Base-by-base conservation (phyloP, 2,329 filamentous ascomycete species). In the Fusarium drepaniforme region DNA sequence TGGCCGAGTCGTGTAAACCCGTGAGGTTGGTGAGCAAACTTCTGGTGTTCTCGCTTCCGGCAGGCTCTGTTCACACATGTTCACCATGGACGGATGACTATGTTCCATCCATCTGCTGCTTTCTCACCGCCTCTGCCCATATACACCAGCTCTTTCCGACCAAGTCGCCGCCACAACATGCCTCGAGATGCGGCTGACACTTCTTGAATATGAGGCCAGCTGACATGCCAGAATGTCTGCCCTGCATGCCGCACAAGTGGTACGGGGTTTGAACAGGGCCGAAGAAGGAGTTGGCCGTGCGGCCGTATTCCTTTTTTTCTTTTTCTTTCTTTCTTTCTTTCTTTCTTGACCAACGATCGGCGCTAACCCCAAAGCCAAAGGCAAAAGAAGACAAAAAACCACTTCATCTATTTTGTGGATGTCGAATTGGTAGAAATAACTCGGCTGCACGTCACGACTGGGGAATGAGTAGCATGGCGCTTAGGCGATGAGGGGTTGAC, bases 391-490 rank as follows among this genome's bases (percentile, higher is more conserved):
- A 68, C 46, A 61, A 53, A 42, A 61, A 53, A 42, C 61, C 35
- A 30, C 33, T 30, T 37, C 21, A 23, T 46, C 8, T 57, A 44
- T 44, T 40, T 42, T n/a, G 30, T 61, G n/a, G 57, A 53, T 61
- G 65, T 37, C 15, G 38, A 70, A 38, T 56, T 60, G 37, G 49
- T 42, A 42, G 44, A 13, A 37, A 57, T 25, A 67, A 73, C 46
- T 64, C 64, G 28, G 30, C 69, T 74, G 72, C 68, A 75, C 65
- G 68, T 66, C 68, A 75, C 65, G 59, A 23, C 62, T 57, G 57
- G 53, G 74, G 72, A 64, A 56, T 51, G 30, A 57, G 64, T 44
- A 53, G 61, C 64, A 72, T 66, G 60, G 63, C 63, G 51, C 51
- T 65, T 65, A 51, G 64, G 58, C 63, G 38, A 64, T 28, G 69